These are phyloP conservation scores for Claviceps capensis DNA, from an alignment of 2,329 filamentous ascomycete genomes.

Conservation along the genomic window DNA sequence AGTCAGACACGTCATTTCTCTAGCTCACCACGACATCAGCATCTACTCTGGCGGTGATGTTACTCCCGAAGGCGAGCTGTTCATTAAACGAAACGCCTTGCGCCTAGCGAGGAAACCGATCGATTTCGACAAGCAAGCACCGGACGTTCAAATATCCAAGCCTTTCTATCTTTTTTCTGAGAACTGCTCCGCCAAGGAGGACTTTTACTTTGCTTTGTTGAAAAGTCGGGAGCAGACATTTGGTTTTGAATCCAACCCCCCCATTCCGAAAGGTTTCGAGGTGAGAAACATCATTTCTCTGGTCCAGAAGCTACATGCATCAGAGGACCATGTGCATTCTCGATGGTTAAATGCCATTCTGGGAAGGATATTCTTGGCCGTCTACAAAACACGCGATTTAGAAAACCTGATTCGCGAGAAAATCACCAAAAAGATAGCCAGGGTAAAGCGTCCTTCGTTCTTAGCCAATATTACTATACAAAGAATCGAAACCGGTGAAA, in stretches of 20 bases:
- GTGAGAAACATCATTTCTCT: conserved; percentile 77
- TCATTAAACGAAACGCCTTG: conserved; percentile 87
- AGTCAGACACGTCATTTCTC: conserved; percentile 87
- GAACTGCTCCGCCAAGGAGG: conserved; percentile 91
- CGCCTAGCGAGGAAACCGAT: conserved; percentile 56
- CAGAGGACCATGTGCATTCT: conserved; percentile 79
- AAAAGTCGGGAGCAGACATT: conserved; percentile 65
- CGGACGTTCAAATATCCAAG: conserved; percentile 48
- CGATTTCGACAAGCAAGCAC: conserved; percentile 33
- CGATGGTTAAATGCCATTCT: conserved; percentile 89
- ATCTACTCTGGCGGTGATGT: conserved; percentile 67
- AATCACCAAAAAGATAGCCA: conserved; percentile 89
- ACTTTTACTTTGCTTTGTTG: conserved; percentile 90
- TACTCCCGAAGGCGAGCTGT: conserved; percentile 85
- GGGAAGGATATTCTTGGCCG: conserved; percentile 72
- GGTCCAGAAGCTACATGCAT: conserved; percentile 81
- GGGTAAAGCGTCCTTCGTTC: conserved; percentile 84
- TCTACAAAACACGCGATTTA: conserved; percentile 74
- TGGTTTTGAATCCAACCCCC: conserved; percentile 39
- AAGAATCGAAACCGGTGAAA: conserved; percentile 73
- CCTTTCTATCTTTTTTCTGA: conserved; percentile 93
- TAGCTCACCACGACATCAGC: conserved; percentile 74
- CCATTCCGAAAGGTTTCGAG: conserved; percentile 63
- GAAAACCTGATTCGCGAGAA: conserved; percentile 70
- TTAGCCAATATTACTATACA: conserved; percentile 74